These are phyloP conservation scores for Protostelium mycophagum DNA, from an alignment of 78 protist genomes.

Conservation along the genomic window DNA sequence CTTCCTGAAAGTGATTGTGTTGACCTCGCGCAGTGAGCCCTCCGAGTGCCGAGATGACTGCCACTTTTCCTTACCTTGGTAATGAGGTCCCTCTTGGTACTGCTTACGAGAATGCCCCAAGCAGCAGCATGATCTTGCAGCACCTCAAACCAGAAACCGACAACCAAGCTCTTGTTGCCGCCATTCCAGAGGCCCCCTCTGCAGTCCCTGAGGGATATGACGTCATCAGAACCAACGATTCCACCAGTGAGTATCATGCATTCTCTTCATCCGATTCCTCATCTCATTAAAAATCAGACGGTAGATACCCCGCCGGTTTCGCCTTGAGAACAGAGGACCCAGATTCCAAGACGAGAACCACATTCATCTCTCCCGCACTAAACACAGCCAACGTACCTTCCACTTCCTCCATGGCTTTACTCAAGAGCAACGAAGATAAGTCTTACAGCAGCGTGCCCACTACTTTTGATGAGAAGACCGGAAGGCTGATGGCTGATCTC, in stretches of 20 bases:
- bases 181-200: not conserved
- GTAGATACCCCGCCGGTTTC: not conserved
- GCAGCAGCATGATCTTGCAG: not conserved
- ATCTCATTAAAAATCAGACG: not conserved
- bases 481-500: not conserved
- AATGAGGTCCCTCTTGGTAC: not conserved
- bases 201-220: not conserved
- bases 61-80: not conserved
- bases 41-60: not conserved
- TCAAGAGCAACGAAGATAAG: not conserved
- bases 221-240: not conserved
- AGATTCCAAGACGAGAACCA: not conserved
- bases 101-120: not conserved
- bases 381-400: not conserved
- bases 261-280: not conserved
- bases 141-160: not conserved
- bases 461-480: not conserved
- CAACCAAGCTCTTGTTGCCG: not conserved
- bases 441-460: not conserved
- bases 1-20: too few relatives aligned
- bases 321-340: not conserved
- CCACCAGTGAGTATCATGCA: not conserved
- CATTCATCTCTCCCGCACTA: not conserved
- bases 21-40: too few relatives aligned
- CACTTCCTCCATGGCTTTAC: not conserved